These are phyloP conservation scores for Coriaria nepalensis DNA, from an alignment of 306 rosid genomes.

Conservation along the genomic window DNA sequence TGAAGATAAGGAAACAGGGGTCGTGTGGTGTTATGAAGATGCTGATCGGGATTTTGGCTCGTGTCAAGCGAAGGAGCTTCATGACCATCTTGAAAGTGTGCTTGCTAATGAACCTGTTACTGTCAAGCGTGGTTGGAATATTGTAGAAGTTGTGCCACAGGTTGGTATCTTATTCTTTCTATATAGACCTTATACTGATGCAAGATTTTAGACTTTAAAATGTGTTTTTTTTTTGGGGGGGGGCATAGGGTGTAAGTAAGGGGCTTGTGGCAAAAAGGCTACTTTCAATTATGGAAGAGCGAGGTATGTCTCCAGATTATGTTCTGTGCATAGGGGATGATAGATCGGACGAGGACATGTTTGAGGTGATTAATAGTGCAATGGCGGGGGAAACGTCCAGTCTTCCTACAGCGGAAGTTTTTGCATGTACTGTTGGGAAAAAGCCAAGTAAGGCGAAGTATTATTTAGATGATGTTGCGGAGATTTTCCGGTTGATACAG, in stretches of 20 bases:
- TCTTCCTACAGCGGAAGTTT: constrained; percentile 43
- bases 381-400: constrained; percentile 32
- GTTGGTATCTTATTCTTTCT: constrained; percentile 20
- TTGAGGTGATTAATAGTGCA: constrained; percentile 35
- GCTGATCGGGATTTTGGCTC: constrained; percentile 75
- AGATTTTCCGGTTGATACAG: constrained; percentile 58
- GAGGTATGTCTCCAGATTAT: neutral
- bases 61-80: constrained; percentile 75
- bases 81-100: constrained; percentile 69
- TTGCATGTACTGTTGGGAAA: constrained; percentile 49
- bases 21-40: constrained; percentile 60
- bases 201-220: no score
- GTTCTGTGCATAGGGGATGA: neutral
- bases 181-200: neutral
- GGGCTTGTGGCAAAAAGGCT: neutral
- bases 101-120: constrained; percentile 75
- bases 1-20: constrained; percentile 55
- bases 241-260: neutral
- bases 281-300: neutral
- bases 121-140: constrained; percentile 47
- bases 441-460: constrained; percentile 68
- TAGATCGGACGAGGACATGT: neutral
- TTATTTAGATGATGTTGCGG: constrained; percentile 52
- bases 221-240: no score
- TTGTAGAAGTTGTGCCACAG: constrained; percentile 71